phyloP scores from a whole-genome alignment of 176 grass and related monocot species.

The maize (Zea mays) region DNA sequence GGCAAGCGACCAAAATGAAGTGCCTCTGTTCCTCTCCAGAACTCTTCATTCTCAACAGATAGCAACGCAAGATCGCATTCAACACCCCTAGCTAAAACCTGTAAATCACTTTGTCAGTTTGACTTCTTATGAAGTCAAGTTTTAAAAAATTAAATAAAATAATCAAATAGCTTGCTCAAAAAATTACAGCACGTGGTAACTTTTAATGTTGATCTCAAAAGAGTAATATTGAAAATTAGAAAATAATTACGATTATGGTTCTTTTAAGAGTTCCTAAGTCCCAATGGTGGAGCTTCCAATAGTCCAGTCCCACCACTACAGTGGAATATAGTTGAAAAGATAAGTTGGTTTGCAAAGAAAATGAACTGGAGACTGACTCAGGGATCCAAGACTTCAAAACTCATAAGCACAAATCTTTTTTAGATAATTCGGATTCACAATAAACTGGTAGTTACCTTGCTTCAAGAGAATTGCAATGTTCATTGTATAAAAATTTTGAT shows the following conservation, averaged over 20 bases:
- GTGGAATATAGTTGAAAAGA: constrained; percentile 11
- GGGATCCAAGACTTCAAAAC: not conserved
- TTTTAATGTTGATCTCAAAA: not conserved
- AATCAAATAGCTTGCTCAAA: not conserved
- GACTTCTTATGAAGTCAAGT: constrained; percentile 28
- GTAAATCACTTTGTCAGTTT: constrained; percentile 48
- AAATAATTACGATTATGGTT: not conserved
- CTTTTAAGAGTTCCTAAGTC: constrained; percentile 8
- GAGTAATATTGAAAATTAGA: constrained; percentile 5
- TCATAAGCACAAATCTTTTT: not conserved
- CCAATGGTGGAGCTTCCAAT: constrained; percentile 8
- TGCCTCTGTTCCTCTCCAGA: constrained; percentile 86
- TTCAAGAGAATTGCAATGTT: not conserved
- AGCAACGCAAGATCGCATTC: constrained; percentile 98
- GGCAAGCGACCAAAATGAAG: constrained; percentile 77
- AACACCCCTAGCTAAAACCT: constrained; percentile 91
- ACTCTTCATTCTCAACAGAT: constrained; percentile 92
- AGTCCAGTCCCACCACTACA: constrained; percentile 5
- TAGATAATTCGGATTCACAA: constrained; percentile 27
- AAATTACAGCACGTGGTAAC: not conserved
- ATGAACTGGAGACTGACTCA: constrained; percentile 15
- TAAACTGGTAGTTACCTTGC: not conserved
- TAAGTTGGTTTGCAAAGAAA: constrained; percentile 2
- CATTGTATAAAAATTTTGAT: not conserved
- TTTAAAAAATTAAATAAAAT: constrained; percentile 20